Base-by-base conservation (phyloP, 1,284 basidiomycete genomes). In the Sporisorium exsertum region DNA sequence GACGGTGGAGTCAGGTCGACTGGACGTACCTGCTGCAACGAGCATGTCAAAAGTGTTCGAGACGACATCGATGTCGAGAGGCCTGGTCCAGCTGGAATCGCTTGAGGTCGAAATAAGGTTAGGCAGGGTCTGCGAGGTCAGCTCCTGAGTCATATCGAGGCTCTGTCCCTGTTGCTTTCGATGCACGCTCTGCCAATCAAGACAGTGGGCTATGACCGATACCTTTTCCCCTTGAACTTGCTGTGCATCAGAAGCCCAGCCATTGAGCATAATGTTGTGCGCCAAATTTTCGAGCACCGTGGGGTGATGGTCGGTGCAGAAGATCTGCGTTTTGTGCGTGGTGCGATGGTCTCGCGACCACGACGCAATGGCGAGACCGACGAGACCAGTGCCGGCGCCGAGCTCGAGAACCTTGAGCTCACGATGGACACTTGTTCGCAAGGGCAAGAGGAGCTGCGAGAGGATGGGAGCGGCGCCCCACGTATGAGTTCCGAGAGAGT, bases 401-500 rank as follows among this genome's bases (percentile, higher is more conserved):
- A 84, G 78, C 72, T 84, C 83, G 27, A 84, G 69, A 1, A 81
- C 56, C 16, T 58, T 65, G 1, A 57, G 29, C 5, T 77, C 61
- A 15, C 22, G 42, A 6, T n/a, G 18, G 1, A 22, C 1, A 0
- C 33, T 27, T 8, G 46, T 29, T 0, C 51, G 26, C 4, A 74
- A 54, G 20, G 71, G 69, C 6, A 75, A 62, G n/a, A 83, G 52
- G 0, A 83, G 77, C 47, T 80, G 75, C 13, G 65, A 66, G 1
- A 81, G 70, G 24, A 80, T 78, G 13, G 81, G 79, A 32, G 81
- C 81, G 6, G 81, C 81, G 1, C 81, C 81, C 81, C 81, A 83
- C 5, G 81, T 83, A 13, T 80, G 75, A 1, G 72, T 77, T 10
- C 81, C 81, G 0, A 83, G 64, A 7, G 81, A 81, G 56, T 83